Evolutionary conservation across 805 yeast genomes (phyloP).

Genomic region (Soucietia sequanensis): DNA sequence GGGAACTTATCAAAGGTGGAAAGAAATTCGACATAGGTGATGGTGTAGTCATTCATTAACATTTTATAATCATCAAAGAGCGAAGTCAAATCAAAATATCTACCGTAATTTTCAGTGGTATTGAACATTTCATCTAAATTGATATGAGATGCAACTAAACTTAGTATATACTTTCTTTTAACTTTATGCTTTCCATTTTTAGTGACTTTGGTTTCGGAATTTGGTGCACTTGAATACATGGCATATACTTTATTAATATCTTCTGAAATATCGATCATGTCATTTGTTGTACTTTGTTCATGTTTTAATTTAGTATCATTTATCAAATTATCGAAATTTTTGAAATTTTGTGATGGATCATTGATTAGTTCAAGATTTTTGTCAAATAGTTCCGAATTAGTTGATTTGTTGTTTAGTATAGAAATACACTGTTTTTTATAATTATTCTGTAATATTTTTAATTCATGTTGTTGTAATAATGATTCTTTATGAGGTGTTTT

Average conservation of each 20-base stretch:
- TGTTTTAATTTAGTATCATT: constrained; percentile 5
- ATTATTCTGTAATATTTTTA: constrained; percentile 48
- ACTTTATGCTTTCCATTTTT: constrained; percentile 20
- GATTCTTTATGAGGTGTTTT: constrained; percentile 51
- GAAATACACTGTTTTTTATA: constrained; percentile 27
- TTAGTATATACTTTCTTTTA: constrained; percentile 40
- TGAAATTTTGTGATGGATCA: constrained; percentile 13
- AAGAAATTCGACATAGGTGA: constrained; percentile 53
- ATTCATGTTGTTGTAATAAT: constrained; percentile 66
- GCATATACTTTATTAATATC: constrained; percentile 15
- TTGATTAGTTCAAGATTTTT: constrained; percentile 10
- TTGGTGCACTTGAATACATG: constrained; percentile 25
- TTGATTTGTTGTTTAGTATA: constrained; percentile 6
- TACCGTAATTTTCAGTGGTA: constrained; percentile 64
- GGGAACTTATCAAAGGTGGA: constrained; percentile 42
- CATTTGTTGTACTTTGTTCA: constrained; percentile 2
- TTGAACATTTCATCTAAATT: constrained; percentile 51
- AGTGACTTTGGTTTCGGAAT: constrained; percentile 9
- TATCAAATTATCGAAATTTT: constrained; percentile 12
- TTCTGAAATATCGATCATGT: constrained; percentile 6
- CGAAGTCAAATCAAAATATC: constrained; percentile 53
- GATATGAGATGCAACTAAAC: constrained; percentile 50
- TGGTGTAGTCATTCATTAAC: constrained; percentile 29
- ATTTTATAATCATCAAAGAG: constrained; percentile 54
- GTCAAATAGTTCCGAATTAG: background rate